Conservation (phyloP, 306 rosid genomes). For the Phaseolus lunatus region DNA sequence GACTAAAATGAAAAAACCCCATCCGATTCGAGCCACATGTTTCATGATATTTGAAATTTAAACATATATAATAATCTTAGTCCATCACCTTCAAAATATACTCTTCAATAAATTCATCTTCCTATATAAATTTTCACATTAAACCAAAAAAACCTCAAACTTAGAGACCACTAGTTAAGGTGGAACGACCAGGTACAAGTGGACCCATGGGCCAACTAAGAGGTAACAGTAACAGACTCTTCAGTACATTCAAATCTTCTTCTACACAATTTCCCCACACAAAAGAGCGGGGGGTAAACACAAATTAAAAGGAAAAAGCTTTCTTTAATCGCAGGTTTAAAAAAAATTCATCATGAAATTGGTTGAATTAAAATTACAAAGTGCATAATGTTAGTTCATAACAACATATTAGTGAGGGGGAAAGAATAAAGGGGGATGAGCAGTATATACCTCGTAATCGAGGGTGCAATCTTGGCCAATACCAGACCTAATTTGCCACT, state of each 20-base stretch:
- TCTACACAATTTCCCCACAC: neutral
- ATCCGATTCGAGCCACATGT: neutral
- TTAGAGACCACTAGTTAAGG: too few relatives aligned
- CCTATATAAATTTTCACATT: neutral
- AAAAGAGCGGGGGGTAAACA: neutral
- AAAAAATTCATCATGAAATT: neutral
- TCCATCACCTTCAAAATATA: neutral
- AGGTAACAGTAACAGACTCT: too few relatives aligned
- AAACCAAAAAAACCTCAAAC: too few relatives aligned
- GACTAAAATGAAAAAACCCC: neutral
- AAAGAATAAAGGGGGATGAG: neutral
- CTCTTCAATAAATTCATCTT: neutral
- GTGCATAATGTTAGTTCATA: neutral
- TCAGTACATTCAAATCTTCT: neutral
- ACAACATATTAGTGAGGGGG: neutral
- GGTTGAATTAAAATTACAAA: constrained; percentile 17
- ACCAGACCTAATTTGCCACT: constrained; percentile 77
- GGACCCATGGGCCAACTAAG: too few relatives aligned
- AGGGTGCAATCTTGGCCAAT: constrained; percentile 89
- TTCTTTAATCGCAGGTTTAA: neutral
- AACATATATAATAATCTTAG: neutral
- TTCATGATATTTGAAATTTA: neutral
- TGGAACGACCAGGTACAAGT: too few relatives aligned
- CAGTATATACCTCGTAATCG: constrained; percentile 71
- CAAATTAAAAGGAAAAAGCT: neutral